phyloP scores from a whole-genome alignment of 148 eudicot genomes.

The Fallopia convolvulus region DNA sequence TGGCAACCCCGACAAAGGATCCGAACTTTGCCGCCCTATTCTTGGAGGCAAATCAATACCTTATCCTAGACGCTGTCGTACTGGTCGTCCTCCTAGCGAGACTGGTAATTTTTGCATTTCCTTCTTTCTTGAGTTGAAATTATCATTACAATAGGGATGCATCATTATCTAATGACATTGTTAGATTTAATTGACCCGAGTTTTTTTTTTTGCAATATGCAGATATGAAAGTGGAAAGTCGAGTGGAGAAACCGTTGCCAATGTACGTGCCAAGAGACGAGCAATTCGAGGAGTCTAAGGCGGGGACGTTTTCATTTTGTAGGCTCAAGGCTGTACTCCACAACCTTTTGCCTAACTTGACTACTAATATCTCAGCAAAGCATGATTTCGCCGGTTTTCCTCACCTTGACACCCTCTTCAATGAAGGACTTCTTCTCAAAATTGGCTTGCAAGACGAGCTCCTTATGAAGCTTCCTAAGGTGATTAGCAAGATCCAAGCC shows the following conservation, averaged over 20 bases:
- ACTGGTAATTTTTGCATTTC: constrained; percentile 37
- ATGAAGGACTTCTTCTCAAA: constrained; percentile 66
- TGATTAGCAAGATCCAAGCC: constrained; percentile 46
- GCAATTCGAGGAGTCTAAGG: constrained; percentile 81
- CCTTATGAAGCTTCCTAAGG: constrained; percentile 58
- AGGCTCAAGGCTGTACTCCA: constrained; percentile 84
- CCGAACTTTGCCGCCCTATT: constrained; percentile 48
- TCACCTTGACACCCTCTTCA: constrained; percentile 79
- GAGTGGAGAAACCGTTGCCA: constrained; percentile 89
- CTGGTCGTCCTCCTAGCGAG: constrained; percentile 74
- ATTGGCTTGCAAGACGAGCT: constrained; percentile 66
- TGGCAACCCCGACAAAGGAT: constrained; percentile 76
- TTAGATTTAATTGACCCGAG: not conserved
- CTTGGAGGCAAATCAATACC: constrained; percentile 74
- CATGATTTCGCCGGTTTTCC: constrained; percentile 73
- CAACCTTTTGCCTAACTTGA: constrained; percentile 61
- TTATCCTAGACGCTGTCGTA: constrained; percentile 82
- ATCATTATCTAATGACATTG: too few relatives aligned
- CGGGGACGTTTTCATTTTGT: constrained; percentile 58
- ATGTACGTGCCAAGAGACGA: constrained; percentile 89
- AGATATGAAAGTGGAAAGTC: constrained; percentile 64
- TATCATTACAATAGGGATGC: not conserved
- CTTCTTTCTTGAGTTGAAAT: not conserved
- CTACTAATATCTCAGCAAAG: constrained; percentile 71
- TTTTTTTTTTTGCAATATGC: not conserved